Evolutionary conservation across 176 grass and related monocot genomes (phyloP), one percentile per base, ranked within the genome.

Genomic region (Musa acuminata): DNA sequence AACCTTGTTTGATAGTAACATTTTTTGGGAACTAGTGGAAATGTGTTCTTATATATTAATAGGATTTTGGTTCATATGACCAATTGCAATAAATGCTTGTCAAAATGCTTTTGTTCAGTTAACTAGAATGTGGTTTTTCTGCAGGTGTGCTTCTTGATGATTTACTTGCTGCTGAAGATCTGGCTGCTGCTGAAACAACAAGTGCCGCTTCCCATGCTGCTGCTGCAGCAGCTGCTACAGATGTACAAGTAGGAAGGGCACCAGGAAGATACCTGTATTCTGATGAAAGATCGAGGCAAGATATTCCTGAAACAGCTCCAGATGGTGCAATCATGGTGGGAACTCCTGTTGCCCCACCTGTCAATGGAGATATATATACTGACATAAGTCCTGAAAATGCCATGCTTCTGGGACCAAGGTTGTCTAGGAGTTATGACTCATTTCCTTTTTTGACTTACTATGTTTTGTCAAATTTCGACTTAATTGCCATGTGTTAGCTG

Each of bases 361-460:
- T 91, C 64, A 99, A 99, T 84, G 90, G 87, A 60, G 90, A 91
- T 82, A 81, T 91, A 68, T 77, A 85, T 59, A 86, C 86, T 77
- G 95, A 99, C 84, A 99, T 94, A 78, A 99, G 90, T 83, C 77
- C 90, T 72, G 95, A 99, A 82, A 94, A 99, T 79, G 87, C 95
- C 16, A 72, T 91, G 73, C 79, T 93, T 13, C 90, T 91, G 76
- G 90, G 87, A 82, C 88, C 87, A 73, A 94, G 95, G 95, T 99
- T 87, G 64, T 72, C 67, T 79, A 72, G 9, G 50, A 80, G 54
- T 71, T 26, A 68, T 24, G 35, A 23, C 3, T 43, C 5, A 43
- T 4, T 43, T 29, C 26, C 72, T 67, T 49, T 52, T 1, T 8
- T 29, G 5, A 63, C 64, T 54, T 64, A 5, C 16, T 66, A n/a